Percentiles rank a stretch among this genome's conserved stretches.
phyloP scores from a whole-genome alignment of 345 rosid species.

The Streptanthus diversifolius region DNA sequence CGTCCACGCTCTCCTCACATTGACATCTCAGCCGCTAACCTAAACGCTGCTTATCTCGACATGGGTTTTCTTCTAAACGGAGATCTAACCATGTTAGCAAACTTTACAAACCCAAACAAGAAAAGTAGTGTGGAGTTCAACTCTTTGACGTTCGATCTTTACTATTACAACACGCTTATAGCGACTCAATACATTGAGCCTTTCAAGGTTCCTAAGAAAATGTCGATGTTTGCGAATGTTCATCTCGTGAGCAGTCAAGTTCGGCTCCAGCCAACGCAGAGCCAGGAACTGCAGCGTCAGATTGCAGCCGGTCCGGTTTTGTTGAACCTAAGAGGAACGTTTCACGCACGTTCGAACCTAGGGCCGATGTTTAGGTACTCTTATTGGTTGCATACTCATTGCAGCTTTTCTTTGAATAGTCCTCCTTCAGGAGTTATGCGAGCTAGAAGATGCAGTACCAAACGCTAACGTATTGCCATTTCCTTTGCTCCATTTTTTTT shows the following conservation, averaged over 20 bases:
- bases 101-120: conserved; percentile 80
- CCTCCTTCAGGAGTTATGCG: conserved; percentile 72
- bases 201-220: conserved; percentile 45
- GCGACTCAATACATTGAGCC: conserved; percentile 68
- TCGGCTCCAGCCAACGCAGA: conserved; percentile 46
- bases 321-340: conserved; percentile 58
- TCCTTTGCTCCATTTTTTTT: neutral
- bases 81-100: conserved; percentile 63
- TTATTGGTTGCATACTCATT: conserved; percentile 59
- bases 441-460: conserved; percentile 61
- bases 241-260: conserved; percentile 82
- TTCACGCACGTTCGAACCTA: conserved; percentile 57
- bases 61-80: conserved; percentile 67
- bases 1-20: conserved; percentile 75
- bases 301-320: conserved; percentile 45
- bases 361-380: conserved; percentile 69
- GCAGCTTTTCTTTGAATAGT: conserved; percentile 49
- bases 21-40: conserved; percentile 55
- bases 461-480: conserved; percentile 43
- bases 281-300: conserved; percentile 52
- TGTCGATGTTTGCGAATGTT: conserved; percentile 41
- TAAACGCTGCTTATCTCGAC: conserved; percentile 88
- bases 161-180: conserved; percentile 55
- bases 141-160: conserved; percentile 48
- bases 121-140: conserved; percentile 66